phyloP scores from a whole-genome alignment of 495 filamentous ascomycete genomes.

The Aspergillus haitiensis region DNA sequence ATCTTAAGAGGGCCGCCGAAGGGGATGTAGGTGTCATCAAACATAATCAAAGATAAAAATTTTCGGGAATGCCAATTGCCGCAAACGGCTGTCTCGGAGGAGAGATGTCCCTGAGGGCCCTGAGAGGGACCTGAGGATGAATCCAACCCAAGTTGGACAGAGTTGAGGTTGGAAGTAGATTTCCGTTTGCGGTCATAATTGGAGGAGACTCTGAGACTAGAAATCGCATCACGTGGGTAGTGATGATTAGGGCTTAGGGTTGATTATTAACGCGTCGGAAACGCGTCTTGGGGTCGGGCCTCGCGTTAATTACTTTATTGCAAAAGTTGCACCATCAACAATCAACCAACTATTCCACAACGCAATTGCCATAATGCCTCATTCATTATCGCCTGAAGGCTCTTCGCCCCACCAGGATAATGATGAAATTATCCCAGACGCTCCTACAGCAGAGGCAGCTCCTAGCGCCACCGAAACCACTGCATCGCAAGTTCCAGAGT shows the following conservation, averaged over 20 bases:
- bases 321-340: constrained; percentile 3
- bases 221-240: constrained; percentile 9
- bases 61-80: neutral
- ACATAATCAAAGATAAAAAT: neutral
- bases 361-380: constrained; percentile 46
- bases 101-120: constrained; percentile 18
- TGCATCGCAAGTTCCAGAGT: constrained; percentile 25
- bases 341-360: neutral
- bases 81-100: constrained; percentile 14
- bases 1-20: neutral
- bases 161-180: constrained; percentile 2
- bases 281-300: constrained; percentile 21
- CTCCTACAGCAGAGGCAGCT: constrained; percentile 26
- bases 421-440: constrained; percentile 45
- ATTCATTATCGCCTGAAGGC: constrained; percentile 47
- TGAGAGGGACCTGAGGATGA: constrained; percentile 5
- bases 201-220: neutral
- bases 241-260: constrained; percentile 30
- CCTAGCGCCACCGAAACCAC: constrained; percentile 25
- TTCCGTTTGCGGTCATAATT: constrained; percentile 27
- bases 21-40: constrained; percentile 22
- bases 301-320: constrained; percentile 31
- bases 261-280: constrained; percentile 12
- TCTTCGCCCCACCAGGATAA: constrained; percentile 31
- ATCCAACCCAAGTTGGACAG: neutral